Evolutionary conservation across 768 basidiomycete species (phyloP), one percentile per base, ranked within the genome.

Genomic region (Rhodosporidiobolus sp.): DNA sequence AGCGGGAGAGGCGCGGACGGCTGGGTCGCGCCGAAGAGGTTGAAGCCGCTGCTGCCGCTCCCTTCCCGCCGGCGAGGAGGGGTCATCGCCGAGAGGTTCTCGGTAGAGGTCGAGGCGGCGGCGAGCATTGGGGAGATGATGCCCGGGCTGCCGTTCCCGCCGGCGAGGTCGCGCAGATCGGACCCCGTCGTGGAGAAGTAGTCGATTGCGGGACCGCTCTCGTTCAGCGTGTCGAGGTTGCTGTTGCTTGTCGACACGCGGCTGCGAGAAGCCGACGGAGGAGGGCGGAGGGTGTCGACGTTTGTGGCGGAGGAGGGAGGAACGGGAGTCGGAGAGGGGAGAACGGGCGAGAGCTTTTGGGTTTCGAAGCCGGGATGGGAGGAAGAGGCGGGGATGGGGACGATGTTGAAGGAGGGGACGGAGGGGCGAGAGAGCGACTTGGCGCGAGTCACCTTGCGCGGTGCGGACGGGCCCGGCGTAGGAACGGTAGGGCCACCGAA

Each of bases 321-420:
- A 49, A 16, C 22, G 6, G 48, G 56, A 6, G 24, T 34, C 9
- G 56, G 48, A 3, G 46, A 63, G 38, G 61, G 32, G 16, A 72
- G 56, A 4, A 61, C 62, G 11, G 71, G 71, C 10, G 71, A 72
- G 57, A 67, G 65, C 22, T 67, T 67, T 53, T 67, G 62, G 14
- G 71, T 72, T 32, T 68, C 67, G 59, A 68, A 73, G 38, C 74
- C 70, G 4, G 70, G 70, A 56, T 75, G 74, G 0, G 74, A 75
- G 54, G 54, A 61, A 4, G 74, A 75, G 19, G 74, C 38, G 16
- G 74, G 57, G 34, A 75, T 65, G 14, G 70, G 63, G 34, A 64
- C 35, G 30, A 71, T 55, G 67, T 65, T 62, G 74, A 75, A 71
- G 14, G 63, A 60, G 3, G 74, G 67, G 28, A 67, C 50, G 20